Conservation (phyloP, 768 basidiomycete genomes). For the Rhodotorula kratochvilovae region DNA sequence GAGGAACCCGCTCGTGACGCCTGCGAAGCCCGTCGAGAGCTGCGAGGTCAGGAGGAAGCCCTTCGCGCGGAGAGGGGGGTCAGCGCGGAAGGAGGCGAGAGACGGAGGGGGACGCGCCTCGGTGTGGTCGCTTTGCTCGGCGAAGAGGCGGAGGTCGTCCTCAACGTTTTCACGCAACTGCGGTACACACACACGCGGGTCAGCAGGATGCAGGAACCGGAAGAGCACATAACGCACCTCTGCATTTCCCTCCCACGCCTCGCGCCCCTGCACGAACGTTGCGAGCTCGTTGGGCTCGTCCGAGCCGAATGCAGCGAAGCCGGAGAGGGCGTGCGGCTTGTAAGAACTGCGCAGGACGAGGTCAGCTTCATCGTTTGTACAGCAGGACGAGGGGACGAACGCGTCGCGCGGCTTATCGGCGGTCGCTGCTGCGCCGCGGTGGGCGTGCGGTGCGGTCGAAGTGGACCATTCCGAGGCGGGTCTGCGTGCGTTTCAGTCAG, state of each 20-base stretch:
- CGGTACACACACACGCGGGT: rapidly evolving
- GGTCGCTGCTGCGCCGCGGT: too few species aligned
- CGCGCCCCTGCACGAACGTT: conserved; percentile 26
- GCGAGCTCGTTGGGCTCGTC: conserved; percentile 35
- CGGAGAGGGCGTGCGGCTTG: conserved; percentile 10
- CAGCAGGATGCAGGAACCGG: too few species aligned
- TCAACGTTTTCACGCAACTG: conserved; percentile 25
- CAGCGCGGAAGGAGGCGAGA: not conserved
- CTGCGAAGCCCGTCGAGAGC: conserved; percentile 27
- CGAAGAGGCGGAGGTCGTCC: conserved; percentile 28
- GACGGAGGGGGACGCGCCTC: conserved; percentile 13
- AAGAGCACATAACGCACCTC: not conserved
- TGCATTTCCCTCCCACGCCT: conserved; percentile 11
- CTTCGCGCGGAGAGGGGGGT: not conserved
- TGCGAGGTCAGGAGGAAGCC: conserved; percentile 29
- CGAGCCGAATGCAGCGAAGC: conserved; percentile 19
- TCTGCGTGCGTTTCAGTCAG: not conserved
- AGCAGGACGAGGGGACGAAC: not conserved
- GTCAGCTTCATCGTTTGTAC: not conserved
- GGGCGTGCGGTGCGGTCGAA: not conserved
- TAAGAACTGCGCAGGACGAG: not conserved
- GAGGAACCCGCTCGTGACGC: conserved; percentile 27
- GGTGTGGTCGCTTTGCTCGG: conserved; percentile 25
- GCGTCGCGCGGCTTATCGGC: not conserved
- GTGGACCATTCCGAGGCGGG: conserved; percentile 24